Evolutionary conservation across 2,329 filamentous ascomycete species (phyloP).

Genomic region (Colletotrichum liaoningense): DNA sequence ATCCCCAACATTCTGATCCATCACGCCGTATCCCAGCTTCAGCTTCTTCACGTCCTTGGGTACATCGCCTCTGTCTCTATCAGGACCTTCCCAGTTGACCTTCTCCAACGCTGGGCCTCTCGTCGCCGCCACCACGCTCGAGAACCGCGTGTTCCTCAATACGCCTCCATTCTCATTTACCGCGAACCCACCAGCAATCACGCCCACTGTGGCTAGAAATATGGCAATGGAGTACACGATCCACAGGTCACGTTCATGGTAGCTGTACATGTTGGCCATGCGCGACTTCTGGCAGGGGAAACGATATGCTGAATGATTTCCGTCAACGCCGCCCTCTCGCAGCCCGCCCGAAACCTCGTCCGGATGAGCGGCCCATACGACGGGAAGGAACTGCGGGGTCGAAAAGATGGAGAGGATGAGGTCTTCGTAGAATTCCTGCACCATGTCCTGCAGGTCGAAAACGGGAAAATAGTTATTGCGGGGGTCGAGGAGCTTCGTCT

Average conservation of each 20-base stretch:
- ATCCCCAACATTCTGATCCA: slow-evolving; percentile 32
- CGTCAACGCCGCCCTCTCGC: slow-evolving; percentile 26
- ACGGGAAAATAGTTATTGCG: slow-evolving; percentile 42
- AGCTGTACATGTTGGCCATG: slow-evolving; percentile 42
- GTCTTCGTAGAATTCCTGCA: slow-evolving; percentile 48
- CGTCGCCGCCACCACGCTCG: slow-evolving; percentile 51
- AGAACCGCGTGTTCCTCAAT: slow-evolving; percentile 49
- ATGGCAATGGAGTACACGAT: slow-evolving; percentile 48
- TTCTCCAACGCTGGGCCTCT: slow-evolving; percentile 49
- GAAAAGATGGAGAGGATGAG: slow-evolving; percentile 49
- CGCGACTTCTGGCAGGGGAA: slow-evolving; percentile 45
- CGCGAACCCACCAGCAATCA: slow-evolving; percentile 44
- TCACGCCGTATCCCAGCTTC: slow-evolving; percentile 29
- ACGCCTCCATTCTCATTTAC: slow-evolving; percentile 46
- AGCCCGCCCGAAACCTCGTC: slow-evolving; percentile 37
- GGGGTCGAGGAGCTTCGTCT: slow-evolving; percentile 52
- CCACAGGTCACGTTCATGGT: slow-evolving; percentile 47
- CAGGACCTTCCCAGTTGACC: slow-evolving; percentile 40
- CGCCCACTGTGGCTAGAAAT: slow-evolving; percentile 40
- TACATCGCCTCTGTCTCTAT: slow-evolving; percentile 16
- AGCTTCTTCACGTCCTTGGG: slow-evolving; percentile 23
- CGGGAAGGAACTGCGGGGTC: slow-evolving; percentile 46
- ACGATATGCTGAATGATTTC: slow-evolving; percentile 37
- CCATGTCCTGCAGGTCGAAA: slow-evolving; percentile 38
- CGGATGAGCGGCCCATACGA: slow-evolving; percentile 46